Percentiles rank a stretch among this genome's conserved stretches.
Evolutionary conservation across 768 basidiomycete genomes (phyloP).

Genomic region (Boletus insuetus): DNA sequence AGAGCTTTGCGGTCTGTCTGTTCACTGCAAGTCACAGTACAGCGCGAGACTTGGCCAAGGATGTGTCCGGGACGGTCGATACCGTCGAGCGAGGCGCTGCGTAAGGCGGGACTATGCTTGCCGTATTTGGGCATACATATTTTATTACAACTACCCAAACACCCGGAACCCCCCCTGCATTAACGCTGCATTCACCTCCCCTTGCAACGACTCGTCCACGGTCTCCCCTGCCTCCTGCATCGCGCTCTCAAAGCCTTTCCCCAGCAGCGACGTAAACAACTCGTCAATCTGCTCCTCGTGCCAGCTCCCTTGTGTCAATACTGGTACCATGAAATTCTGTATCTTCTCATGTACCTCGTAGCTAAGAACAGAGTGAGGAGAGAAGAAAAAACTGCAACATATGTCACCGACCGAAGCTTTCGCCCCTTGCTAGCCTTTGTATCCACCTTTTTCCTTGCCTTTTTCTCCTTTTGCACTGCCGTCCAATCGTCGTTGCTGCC

Average conservation of each 20-base stretch:
- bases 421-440: conserved; percentile 95
- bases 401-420: conserved; percentile 67
- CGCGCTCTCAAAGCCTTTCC: conserved; percentile 58
- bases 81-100: conserved; percentile 5
- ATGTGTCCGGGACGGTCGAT: neutral
- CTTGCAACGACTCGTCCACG: conserved; percentile 29
- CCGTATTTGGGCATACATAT: conserved; percentile 25
- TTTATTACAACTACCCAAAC: conserved; percentile 46
- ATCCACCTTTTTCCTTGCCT: conserved; percentile 86
- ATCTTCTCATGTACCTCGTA: conserved; percentile 96
- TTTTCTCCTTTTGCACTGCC: conserved; percentile 61
- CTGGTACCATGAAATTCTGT: conserved; percentile 95
- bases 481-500: conserved; percentile 60
- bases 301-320: conserved; percentile 68
- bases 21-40: neutral
- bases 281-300: conserved; percentile 97
- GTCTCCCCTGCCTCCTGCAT: conserved; percentile 28
- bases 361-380: conserved; percentile 37
- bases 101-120: conserved; percentile 2
- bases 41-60: neutral
- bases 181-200: conserved; percentile 32
- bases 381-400: neutral
- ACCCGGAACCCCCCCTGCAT: conserved; percentile 49
- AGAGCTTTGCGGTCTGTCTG: neutral
- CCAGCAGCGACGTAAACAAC: conserved; percentile 84